Evolutionary conservation across 2,329 filamentous ascomycete species (phyloP).

Genomic region (Colletotrichum eremochloae): DNA sequence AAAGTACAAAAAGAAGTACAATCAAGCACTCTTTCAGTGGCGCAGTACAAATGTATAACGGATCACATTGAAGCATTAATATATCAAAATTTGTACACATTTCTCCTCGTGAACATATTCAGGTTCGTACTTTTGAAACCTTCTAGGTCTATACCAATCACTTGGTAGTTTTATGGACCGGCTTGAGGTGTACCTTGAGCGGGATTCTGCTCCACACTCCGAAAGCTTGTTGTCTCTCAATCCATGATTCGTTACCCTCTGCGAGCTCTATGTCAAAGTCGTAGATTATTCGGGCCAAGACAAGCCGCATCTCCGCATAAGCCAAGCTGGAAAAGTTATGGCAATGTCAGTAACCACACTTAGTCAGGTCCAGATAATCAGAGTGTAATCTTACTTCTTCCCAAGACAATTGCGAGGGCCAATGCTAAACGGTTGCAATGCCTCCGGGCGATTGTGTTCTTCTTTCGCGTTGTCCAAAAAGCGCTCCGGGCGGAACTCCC

Average conservation of each 20-base stretch:
- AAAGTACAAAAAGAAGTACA: too few relatives aligned
- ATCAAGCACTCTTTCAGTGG: too few relatives aligned
- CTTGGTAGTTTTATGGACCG: not conserved
- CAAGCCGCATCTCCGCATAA: conserved; percentile 33
- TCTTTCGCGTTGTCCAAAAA: conserved; percentile 1
- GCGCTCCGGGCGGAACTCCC: conserved; percentile 30
- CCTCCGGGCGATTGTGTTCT: conserved; percentile 8
- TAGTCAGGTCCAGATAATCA: not conserved
- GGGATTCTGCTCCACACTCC: conserved; percentile 11
- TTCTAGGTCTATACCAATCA: not conserved
- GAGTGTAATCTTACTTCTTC: conserved; percentile 46
- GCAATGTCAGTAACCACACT: conserved; percentile 37
- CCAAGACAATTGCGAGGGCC: conserved; percentile 37
- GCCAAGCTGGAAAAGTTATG: conserved; percentile 1
- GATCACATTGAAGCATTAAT: too few relatives aligned
- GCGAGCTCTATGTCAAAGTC: conserved; percentile 11
- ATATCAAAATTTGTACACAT: not conserved
- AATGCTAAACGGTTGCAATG: conserved; percentile 22
- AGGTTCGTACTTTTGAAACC: not conserved
- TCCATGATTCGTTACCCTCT: conserved; percentile 1
- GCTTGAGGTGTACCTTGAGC: not conserved
- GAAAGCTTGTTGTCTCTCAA: not conserved
- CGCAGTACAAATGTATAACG: not conserved
- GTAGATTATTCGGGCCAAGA: conserved; percentile 26
- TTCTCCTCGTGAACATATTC: not conserved